These are phyloP conservation scores for Allium sativum DNA, from an alignment of 106 monocot genomes.

Conservation along the genomic window DNA sequence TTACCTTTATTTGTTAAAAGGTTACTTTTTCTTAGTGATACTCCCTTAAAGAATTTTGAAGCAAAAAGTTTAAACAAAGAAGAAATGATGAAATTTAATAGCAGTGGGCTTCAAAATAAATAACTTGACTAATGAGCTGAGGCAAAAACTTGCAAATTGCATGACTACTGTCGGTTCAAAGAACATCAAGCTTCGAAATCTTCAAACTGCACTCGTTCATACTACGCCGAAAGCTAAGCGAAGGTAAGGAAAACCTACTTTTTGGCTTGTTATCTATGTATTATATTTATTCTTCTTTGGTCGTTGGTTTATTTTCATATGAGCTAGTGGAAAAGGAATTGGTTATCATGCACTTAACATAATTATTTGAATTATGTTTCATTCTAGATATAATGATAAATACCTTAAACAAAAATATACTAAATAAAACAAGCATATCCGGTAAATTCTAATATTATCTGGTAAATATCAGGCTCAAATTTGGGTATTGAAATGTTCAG, in stretches of 20 bases:
- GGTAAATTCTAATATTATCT: no score
- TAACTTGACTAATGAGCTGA: constrained; percentile 46
- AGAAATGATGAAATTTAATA: constrained; percentile 34
- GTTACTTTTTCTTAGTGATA: no score
- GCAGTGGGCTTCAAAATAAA: constrained; percentile 49
- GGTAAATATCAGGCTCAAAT: constrained; percentile 40
- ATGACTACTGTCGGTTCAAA: constrained; percentile 52
- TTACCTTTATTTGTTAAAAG: no score
- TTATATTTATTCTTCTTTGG: background rate
- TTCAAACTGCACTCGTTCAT: constrained; percentile 95
- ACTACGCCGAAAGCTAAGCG: constrained; percentile 95
- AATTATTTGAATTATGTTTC: no score
- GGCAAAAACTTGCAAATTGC: constrained; percentile 42
- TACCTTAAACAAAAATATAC: no score
- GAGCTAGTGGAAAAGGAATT: constrained; percentile 77
- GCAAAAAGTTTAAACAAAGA: constrained; percentile 41
- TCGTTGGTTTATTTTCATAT: constrained; percentile 17
- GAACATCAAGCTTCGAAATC: constrained; percentile 77
- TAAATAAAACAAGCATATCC: no score
- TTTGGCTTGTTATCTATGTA: background rate
- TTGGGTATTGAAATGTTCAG: constrained; percentile 47
- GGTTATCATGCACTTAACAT: no score
- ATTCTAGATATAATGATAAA: no score
- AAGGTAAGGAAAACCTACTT: constrained; percentile 35
- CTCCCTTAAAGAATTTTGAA: constrained; percentile 67